Percentiles rank a stretch among this genome's conserved stretches.
phyloP scores from a whole-genome alignment of 768 basidiomycete species.

The Amanita fuliginea region DNA sequence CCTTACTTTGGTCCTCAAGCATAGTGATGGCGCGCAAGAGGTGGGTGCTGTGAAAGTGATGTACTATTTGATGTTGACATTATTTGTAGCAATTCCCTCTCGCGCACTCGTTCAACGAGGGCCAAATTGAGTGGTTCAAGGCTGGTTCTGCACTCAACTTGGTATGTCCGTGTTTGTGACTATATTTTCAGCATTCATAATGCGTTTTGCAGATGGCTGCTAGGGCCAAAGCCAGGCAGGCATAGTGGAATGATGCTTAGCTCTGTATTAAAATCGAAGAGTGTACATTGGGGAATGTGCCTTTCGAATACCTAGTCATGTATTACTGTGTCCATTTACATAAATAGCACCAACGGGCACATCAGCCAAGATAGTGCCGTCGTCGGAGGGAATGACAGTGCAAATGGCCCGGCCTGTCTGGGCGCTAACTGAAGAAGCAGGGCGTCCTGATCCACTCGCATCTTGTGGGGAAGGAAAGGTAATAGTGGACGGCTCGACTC shows the following conservation, averaged over 20 bases:
- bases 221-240: constrained; percentile 25
- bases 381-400: too few relatives aligned
- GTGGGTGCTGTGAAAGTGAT: constrained; percentile 20
- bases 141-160: constrained; percentile 90
- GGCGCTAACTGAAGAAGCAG: too few relatives aligned
- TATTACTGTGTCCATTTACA: too few relatives aligned
- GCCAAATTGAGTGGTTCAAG: constrained; percentile 98
- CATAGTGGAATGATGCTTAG: neutral
- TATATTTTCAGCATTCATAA: constrained; percentile 6
- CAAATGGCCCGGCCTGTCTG: too few relatives aligned
- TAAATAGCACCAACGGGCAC: too few relatives aligned
- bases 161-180: constrained; percentile 27
- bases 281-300: neutral
- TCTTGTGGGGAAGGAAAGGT: too few relatives aligned
- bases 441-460: too few relatives aligned
- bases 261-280: neutral
- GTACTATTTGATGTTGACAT: constrained; percentile 9
- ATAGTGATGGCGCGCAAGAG: constrained; percentile 68
- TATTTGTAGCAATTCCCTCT: constrained; percentile 49
- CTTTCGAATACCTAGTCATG: neutral
- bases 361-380: too few relatives aligned
- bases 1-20: constrained; percentile 73
- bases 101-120: constrained; percentile 93
- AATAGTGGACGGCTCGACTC: too few relatives aligned
- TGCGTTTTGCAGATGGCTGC: constrained; percentile 45